Conservation (phyloP, 192 early-diverging fungal genomes). For the Coemansia sp. region DNA sequence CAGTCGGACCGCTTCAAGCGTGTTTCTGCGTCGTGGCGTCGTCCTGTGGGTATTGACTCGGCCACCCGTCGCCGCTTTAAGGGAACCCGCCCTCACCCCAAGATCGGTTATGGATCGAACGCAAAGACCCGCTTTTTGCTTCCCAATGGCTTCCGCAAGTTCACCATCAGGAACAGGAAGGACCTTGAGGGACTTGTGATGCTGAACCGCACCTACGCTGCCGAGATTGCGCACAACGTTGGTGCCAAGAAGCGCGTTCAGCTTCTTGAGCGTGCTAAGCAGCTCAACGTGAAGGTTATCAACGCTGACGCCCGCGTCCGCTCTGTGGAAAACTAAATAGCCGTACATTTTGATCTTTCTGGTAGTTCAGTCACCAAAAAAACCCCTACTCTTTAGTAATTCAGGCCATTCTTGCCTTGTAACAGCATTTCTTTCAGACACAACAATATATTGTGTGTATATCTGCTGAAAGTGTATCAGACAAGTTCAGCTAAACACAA, state of each 20-base stretch:
- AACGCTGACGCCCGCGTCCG: conserved; percentile 88
- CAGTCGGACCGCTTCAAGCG: conserved; percentile 99
- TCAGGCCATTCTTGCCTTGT: too few species aligned
- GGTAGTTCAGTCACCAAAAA: conserved; percentile 12
- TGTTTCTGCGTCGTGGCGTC: conserved; percentile 96
- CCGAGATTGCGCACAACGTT: conserved; percentile 98
- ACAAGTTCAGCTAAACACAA: background rate
- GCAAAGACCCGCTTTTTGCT: conserved; percentile 93
- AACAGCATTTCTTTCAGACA: background rate
- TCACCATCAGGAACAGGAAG: conserved; percentile 84
- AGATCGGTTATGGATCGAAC: conserved; percentile 99
- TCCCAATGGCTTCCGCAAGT: conserved; percentile 99
- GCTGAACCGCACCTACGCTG: conserved; percentile 99
- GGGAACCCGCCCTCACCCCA: conserved; percentile 96
- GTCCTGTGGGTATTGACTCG: conserved; percentile 99
- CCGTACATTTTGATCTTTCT: conserved; percentile 5
- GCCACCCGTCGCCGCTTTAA: conserved; percentile 97
- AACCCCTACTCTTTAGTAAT: conserved; percentile 7
- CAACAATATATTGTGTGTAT: background rate
- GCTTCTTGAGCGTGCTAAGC: conserved; percentile 91
- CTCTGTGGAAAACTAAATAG: conserved; percentile 67
- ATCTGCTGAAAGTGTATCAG: background rate
- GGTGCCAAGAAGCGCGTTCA: conserved; percentile 89
- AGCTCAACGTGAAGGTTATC: conserved; percentile 95
- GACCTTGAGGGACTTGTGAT: conserved; percentile 97